Base-by-base conservation (phyloP, 352 stramenopile species). In the Globisporangium solare region DNA sequence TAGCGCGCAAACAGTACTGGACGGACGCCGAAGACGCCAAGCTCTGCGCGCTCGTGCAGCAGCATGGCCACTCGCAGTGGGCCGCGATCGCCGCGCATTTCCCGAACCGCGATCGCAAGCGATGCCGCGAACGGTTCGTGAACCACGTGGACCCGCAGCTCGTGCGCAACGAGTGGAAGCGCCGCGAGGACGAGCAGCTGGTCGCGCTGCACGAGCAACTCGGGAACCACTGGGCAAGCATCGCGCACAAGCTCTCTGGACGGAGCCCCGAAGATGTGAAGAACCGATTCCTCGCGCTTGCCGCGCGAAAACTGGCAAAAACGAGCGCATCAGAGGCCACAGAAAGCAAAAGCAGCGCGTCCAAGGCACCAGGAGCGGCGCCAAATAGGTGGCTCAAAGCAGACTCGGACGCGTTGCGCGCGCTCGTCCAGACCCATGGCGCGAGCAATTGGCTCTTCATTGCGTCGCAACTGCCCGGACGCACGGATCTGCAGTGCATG, bases 371-470 rank as follows among this genome's bases (percentile, higher is more conserved):
- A 17, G 32, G 55, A 3, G 54, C 47, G 1, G 10, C 54, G 7
- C 43, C 58, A 7, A 62, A 74, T 49, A 41, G 39, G 2, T 70
- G 63, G 71, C 51, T 59, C 15, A 51, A 17, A 0, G 17, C 12
- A 0, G 79, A 89, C 42, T 64, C 68, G 0, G 53, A 76, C 0
- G 60, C 70, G 10, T 54, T 89, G n/a, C 51, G 42, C 0, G 17
- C 56, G 17, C 52, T 86, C 0, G 79, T 89, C 35, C 27, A 61
- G 17, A 64, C 67, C 0, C 71, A 88, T 15, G 79, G 79, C 2
- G 63, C 76, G 6, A 73, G 64, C 45, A 84, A 86, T 43, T 93
- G 83, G 83, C 71, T 90, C 35, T 85, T 88, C 35, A 73, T 92
- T 40, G 80, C 80, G 15, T 89, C 80, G 17, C 80, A 92, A 37